Base-by-base conservation (phyloP, 345 rosid species). In the Turnera subulata region DNA sequence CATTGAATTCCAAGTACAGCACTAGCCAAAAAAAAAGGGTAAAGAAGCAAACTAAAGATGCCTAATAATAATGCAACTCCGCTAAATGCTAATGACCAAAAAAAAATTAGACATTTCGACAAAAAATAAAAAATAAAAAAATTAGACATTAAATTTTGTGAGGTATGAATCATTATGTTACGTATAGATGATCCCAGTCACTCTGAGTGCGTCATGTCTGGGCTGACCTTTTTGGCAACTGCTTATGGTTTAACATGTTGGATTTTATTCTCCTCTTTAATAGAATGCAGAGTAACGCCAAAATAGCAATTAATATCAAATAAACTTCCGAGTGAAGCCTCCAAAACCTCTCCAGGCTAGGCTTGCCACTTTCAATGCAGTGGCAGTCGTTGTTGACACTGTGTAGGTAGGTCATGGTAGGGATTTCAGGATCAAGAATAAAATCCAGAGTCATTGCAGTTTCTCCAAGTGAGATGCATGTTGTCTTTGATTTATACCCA, bases 401-500 rank as follows among this genome's bases (percentile, higher is more conserved):
- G 60, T 46, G 65, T 57, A 49, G 32, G 11, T 40, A 72, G 54
- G 58, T 11, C 32, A 63, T 48, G 2, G 59, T 8, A 25, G 65
- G 24, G 62, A 59, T 67, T 42, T 82, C 84, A 13, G 95, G 92
- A 53, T 85, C 88, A 17, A 93, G 95, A 70, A 89, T 78, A 48
- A 93, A 93, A 74, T 89, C 96, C 23, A 80, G 53, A 4, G 68
- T 76, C 47, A 66, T 79, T 11, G 91, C 88, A 35, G 66, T 71
- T 46, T 82, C 89, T 57, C 83, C 94, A 64, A 85, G 68, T 77
- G 77, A 84, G 58, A 93, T 76, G 22, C 19, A 50, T 16, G 96
- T 84, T 56, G 76, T 67, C 73, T 84, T 85, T 9, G 84, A 70
- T 71, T 78, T 82, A 82, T 85, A 88, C 46, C 96, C 91, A 6